Base-by-base conservation (phyloP, 495 filamentous ascomycete genomes). In the Penicillium bialowiezense region DNA sequence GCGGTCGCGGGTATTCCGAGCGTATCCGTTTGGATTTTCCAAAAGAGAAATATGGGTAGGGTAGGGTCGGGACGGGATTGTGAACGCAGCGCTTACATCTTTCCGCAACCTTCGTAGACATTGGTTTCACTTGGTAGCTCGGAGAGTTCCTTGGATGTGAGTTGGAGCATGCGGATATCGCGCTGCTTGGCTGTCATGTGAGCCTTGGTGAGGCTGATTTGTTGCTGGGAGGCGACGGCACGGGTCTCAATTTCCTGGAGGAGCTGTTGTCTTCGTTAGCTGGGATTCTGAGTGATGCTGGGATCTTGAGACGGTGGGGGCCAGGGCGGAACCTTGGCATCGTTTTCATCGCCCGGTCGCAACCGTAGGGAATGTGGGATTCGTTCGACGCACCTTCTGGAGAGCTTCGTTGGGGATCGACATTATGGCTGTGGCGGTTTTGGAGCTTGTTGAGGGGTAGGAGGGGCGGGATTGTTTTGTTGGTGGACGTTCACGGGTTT, bases 331-430 rank as follows among this genome's bases (percentile, higher is more conserved):
- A n/a, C n/a, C n/a, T n/a, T n/a, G n/a, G n/a, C n/a, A n/a, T n/a
- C n/a, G n/a, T n/a, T n/a, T n/a, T n/a, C n/a, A n/a, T n/a, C n/a
- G n/a, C n/a, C n/a, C n/a, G n/a, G n/a, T n/a, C n/a, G n/a, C n/a
- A n/a, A n/a, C n/a, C n/a, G n/a, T n/a, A n/a, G n/a, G n/a, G n/a
- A n/a, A n/a, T n/a, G n/a, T n/a, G n/a, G n/a, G n/a, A n/a, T n/a
- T n/a, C n/a, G n/a, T n/a, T n/a, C n/a, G n/a, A 32, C 69, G 63
- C 58, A 90, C 93, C 85, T 96, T 96, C 68, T 96, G 88, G 51
- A 97, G 75, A 56, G 92, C 90, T 78, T 96, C 89, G 63, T 93
- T 96, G 48, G 92, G 86, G 59, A 98, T 92, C 54, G 93, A 95
- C 93, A 98, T 98, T 50, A 57, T 79, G 63, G 36, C 45, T 36